Percentiles rank a stretch among this genome's conserved stretches.
phyloP scores from a whole-genome alignment of 225 moss, liverwort and hornwort genomes.

The Physcomitrellopsis africana region DNA sequence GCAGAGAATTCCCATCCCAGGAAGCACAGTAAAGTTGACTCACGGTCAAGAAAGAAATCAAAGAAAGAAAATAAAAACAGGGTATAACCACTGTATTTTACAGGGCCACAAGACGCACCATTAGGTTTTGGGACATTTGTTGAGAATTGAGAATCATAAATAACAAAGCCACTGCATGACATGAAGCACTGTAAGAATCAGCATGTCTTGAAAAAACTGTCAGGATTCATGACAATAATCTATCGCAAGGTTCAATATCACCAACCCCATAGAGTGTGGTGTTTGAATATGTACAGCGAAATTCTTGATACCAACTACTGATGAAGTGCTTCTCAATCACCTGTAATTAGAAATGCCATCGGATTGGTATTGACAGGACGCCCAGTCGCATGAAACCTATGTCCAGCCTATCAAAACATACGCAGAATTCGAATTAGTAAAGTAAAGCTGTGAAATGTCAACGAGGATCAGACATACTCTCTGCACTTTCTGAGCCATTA shows the following conservation, averaged over 20 bases:
- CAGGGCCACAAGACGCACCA: constrained; percentile 41
- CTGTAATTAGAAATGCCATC: constrained; percentile 60
- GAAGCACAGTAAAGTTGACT: background rate
- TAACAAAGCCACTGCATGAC: constrained; percentile 63
- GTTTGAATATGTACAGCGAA: background rate
- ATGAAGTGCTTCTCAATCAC: constrained; percentile 24
- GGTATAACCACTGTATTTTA: background rate
- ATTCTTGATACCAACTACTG: background rate
- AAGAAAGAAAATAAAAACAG: background rate
- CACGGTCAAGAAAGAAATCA: too few species aligned
- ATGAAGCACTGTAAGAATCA: constrained; percentile 16
- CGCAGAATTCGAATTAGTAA: background rate
- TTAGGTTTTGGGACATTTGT: constrained; percentile 60
- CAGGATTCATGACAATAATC: background rate
- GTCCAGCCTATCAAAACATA: constrained; percentile 38
- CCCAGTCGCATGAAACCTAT: constrained; percentile 65
- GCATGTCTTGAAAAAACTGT: background rate
- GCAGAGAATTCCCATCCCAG: background rate
- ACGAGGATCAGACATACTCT: background rate
- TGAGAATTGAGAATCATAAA: constrained; percentile 65
- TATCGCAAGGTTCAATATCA: background rate
- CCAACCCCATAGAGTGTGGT: background rate
- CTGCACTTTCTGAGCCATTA: background rate
- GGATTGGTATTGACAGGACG: constrained; percentile 65
- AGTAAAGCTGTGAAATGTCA: background rate